Conservation (phyloP, 179 eudicot genomes). For the Silene noctiflora region DNA sequence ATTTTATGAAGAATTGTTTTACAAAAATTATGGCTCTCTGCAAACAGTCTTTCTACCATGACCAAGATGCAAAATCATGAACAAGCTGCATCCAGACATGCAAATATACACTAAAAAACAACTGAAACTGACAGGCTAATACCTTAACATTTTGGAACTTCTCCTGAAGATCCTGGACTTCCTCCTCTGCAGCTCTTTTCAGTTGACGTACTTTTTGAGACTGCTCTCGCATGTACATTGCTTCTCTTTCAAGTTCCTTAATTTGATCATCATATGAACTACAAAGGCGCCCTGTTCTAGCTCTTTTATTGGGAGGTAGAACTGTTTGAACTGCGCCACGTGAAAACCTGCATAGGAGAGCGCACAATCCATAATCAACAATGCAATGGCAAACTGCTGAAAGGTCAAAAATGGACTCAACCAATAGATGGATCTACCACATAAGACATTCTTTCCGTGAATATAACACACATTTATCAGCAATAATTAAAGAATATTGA, state of each 20-base stretch:
- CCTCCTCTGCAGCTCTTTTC: slow-evolving; percentile 59
- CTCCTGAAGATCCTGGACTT: slow-evolving; percentile 33
- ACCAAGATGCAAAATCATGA: slow-evolving; percentile 1
- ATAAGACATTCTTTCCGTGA: background rate
- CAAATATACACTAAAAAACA: background rate
- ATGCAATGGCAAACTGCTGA: slow-evolving; percentile 3
- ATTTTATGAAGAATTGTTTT: no score
- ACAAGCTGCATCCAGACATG: background rate
- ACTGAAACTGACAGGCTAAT: background rate
- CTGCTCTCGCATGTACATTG: slow-evolving; percentile 35
- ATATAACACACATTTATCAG: slow-evolving; percentile 3
- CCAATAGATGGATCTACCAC: background rate
- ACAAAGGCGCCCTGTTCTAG: slow-evolving; percentile 63
- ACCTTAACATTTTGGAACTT: slow-evolving; percentile 58
- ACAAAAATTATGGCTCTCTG: no score
- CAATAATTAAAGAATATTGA: background rate
- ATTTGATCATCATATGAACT: slow-evolving; percentile 80
- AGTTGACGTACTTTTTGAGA: slow-evolving; percentile 38
- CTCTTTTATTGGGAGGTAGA: slow-evolving; percentile 78
- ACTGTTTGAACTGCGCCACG: slow-evolving; percentile 77
- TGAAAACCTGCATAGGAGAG: slow-evolving; percentile 63
- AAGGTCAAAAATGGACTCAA: background rate
- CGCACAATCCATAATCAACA: background rate
- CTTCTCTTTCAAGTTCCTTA: slow-evolving; percentile 60
- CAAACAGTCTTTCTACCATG: slow-evolving; percentile 1